Evolutionary conservation across 225 moss, liverwort and hornwort genomes (phyloP), one percentile per base, ranked within the genome.

Genomic region (Polytrichum formosum): DNA sequence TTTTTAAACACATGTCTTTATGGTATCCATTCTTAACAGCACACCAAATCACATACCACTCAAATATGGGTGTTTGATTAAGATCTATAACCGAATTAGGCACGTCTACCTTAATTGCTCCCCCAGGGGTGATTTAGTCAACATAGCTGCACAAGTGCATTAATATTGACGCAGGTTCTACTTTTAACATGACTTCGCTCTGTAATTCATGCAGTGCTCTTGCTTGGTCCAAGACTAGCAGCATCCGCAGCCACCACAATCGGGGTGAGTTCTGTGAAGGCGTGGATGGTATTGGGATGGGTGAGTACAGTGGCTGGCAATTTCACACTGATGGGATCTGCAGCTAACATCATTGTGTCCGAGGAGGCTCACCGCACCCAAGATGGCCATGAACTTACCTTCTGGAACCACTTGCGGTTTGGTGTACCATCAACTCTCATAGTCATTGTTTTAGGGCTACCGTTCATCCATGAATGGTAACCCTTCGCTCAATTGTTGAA

Each of bases 261-360:
- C 21, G 92, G 92, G 76, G 70, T 80, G 28, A 94, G 88, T 73
- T 74, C 90, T 37, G 86, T 69, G 1, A 94, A 86, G 74, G 96
- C 91, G 13, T 97, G 96, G 96, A 54, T 97, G 68, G 85, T 94
- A 16, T 67, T 97, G 33, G 90, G 93, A n/a, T 97, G 94, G 96
- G 96, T 97, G 61, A 97, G 96, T 60, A 97, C 96, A 25, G 96
- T 94, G 55, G 96, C 96, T 59, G 96, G 96, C 46, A 97, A 97
- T 66, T 55, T 97, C 64, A 97, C 96, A 8, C 67, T 97, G 64
- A 66, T 97, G 5, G 94, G 97, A 1, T 97, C 97, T 21, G 94
- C 94, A 55, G 97, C 97, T 28, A 94, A 94, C 19, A 74, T 97
- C 7, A 94, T 97, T 6, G 94, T 97, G 10, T 85, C 82, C 70